Conservation (phyloP, 139 green algal genomes). For the Micractinium conductrix region DNA sequence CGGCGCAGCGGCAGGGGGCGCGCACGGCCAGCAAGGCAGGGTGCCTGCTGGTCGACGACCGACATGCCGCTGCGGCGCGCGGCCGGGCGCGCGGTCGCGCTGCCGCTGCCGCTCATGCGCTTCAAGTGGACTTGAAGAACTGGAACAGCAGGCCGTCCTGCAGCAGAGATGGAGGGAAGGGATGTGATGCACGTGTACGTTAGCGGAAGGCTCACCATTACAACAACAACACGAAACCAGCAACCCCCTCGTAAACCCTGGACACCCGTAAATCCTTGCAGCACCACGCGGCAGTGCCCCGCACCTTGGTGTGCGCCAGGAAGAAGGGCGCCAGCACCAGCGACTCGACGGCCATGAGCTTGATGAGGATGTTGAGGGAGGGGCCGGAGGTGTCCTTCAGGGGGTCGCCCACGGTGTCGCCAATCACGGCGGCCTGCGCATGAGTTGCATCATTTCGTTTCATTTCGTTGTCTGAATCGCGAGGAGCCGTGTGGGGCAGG, state of each 20-base stretch:
- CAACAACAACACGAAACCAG: background rate
- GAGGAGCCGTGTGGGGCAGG: background rate
- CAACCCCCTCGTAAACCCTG: background rate
- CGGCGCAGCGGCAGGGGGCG: too few relatives aligned
- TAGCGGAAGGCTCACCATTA: background rate
- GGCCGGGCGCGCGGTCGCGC: too few relatives aligned
- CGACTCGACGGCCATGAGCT: conserved; percentile 98
- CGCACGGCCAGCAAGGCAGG: too few relatives aligned
- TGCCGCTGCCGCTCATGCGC: too few relatives aligned
- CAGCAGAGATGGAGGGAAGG: background rate
- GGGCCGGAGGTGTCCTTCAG: conserved; percentile 91
- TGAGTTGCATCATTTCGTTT: too few relatives aligned
- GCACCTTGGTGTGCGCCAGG: conserved; percentile 57
- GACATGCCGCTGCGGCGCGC: too few relatives aligned
- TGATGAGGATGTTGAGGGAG: conserved; percentile 99
- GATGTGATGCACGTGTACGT: conserved; percentile 54
- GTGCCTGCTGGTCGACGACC: too few relatives aligned
- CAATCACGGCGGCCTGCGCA: conserved; percentile 88
- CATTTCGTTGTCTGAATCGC: too few relatives aligned
- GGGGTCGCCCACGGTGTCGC: conserved; percentile 98
- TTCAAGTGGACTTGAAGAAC: conserved; percentile 61
- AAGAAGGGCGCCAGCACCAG: conserved; percentile 90
- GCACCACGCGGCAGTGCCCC: too few relatives aligned
- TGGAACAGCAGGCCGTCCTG: conserved; percentile 53
- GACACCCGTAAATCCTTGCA: background rate